These are phyloP conservation scores for Nymphaea thermarum DNA, from an alignment of 164 flowering plant species.

Conservation along the genomic window DNA sequence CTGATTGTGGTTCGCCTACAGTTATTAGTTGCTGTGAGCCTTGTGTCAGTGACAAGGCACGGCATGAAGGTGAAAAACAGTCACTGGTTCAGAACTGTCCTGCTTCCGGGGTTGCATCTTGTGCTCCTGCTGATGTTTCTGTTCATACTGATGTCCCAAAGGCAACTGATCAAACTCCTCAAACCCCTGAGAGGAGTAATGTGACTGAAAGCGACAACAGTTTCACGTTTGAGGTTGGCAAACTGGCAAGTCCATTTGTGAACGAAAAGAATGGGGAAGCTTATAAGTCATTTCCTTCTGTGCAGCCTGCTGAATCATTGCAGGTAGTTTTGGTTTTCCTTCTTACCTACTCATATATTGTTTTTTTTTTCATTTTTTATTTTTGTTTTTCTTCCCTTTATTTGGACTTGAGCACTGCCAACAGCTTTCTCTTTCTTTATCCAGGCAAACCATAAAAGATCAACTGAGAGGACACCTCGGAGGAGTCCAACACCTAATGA, in stretches of 20 bases:
- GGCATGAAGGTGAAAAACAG: constrained; percentile 10
- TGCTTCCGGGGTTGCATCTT: constrained; percentile 1
- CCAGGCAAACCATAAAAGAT: not conserved
- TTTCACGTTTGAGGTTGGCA: constrained; percentile 1
- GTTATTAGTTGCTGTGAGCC: constrained; percentile 23
- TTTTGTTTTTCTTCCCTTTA: too few species aligned
- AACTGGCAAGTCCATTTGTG: not conserved
- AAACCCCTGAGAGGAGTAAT: not conserved
- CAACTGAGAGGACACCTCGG: not conserved
- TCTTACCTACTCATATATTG: not conserved
- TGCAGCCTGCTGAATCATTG: not conserved
- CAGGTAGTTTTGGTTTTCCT: not conserved
- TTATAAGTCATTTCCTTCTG: not conserved
- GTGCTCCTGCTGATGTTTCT: not conserved
- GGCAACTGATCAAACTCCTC: not conserved
- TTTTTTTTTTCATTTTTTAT: too few species aligned
- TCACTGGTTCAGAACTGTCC: constrained; percentile 11
- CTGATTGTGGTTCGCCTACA: constrained; percentile 35
- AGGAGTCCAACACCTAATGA: not conserved
- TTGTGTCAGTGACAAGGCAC: constrained; percentile 19
- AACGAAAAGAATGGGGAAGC: not conserved
- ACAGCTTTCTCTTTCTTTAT: not conserved
- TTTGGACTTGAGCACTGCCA: not conserved
- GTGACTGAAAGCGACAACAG: not conserved
- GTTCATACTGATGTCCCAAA: not conserved